Conservation (phyloP, 2,329 filamentous ascomycete species). For the Tolypocladium nubicola region DNA sequence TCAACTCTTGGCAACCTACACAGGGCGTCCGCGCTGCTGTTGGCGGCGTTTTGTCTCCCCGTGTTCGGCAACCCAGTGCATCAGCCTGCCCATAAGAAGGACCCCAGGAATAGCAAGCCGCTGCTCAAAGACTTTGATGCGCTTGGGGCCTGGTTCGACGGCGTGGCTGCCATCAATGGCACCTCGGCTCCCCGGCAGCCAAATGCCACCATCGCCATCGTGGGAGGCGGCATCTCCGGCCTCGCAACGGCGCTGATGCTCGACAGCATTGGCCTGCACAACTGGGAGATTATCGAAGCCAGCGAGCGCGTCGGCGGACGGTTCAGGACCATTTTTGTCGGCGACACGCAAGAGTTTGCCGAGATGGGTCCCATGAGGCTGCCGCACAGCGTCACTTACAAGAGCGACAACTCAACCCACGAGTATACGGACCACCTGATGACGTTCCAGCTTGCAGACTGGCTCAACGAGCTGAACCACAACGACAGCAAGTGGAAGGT, state of each 20-base stretch:
- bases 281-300: slow-evolving; percentile 34
- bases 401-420: slow-evolving; percentile 28
- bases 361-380: slow-evolving; percentile 35
- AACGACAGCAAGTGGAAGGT: slow-evolving; percentile 19
- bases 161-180: slow-evolving; percentile 22
- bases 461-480: slow-evolving; percentile 28
- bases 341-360: slow-evolving; percentile 20
- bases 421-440: slow-evolving; percentile 30
- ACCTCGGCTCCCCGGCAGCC: slow-evolving; percentile 10
- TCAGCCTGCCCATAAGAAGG: background rate
- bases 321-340: slow-evolving; percentile 30
- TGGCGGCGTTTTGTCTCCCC: background rate
- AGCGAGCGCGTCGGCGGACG: slow-evolving; percentile 29
- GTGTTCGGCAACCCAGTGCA: background rate
- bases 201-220: slow-evolving; percentile 15
- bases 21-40: background rate
- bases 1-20: background rate
- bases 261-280: slow-evolving; percentile 29
- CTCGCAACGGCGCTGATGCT: slow-evolving; percentile 20
- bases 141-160: slow-evolving; percentile 28
- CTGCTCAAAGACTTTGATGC: slow-evolving; percentile 15
- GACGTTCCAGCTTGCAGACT: slow-evolving; percentile 28
- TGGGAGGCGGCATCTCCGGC: slow-evolving; percentile 27
- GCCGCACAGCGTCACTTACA: slow-evolving; percentile 26
- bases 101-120: background rate